Evolutionary conservation across 352 stramenopile genomes (phyloP).

Genomic region (Globisporangium paddicum): DNA sequence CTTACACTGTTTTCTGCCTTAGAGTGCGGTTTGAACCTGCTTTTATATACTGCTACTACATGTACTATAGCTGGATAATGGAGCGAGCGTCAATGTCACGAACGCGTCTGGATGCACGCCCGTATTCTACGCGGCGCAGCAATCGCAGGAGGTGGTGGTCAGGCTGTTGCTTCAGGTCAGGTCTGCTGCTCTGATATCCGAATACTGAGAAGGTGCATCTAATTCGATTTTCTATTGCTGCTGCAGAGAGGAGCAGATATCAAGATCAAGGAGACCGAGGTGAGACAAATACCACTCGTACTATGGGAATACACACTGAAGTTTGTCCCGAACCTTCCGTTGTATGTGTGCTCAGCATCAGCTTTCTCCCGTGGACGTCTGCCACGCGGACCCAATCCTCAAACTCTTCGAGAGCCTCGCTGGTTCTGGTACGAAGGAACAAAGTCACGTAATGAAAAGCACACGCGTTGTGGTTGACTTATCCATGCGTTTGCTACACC

Average conservation of each 20-base stretch:
- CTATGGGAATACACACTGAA: too few relatives aligned
- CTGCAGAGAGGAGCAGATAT: slow-evolving; percentile 48
- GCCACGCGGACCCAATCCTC: slow-evolving; percentile 33
- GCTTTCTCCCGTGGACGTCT: slow-evolving; percentile 61
- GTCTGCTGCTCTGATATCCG: neutral
- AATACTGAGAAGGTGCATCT: neutral
- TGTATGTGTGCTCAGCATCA: slow-evolving; percentile 30
- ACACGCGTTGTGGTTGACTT: too few relatives aligned
- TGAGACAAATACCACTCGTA: slow-evolving; percentile 1
- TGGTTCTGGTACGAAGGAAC: slow-evolving; percentile 28
- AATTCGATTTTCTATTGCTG: neutral
- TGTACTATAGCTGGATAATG: slow-evolving; percentile 28
- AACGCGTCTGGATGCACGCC: slow-evolving; percentile 60
- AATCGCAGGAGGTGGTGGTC: slow-evolving; percentile 40
- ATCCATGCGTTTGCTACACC: neutral
- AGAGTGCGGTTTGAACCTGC: neutral
- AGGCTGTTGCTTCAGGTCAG: slow-evolving; percentile 50
- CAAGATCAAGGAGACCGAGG: slow-evolving; percentile 41
- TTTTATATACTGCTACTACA: slow-evolving; percentile 9
- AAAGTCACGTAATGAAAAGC: neutral
- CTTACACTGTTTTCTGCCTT: too few relatives aligned
- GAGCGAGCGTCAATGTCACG: slow-evolving; percentile 48
- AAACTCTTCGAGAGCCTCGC: slow-evolving; percentile 34
- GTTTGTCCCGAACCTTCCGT: neutral
- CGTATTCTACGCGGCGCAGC: slow-evolving; percentile 66